Base-by-base conservation (phyloP, 2,329 filamentous ascomycete genomes). In the Nothopassalora personata region DNA sequence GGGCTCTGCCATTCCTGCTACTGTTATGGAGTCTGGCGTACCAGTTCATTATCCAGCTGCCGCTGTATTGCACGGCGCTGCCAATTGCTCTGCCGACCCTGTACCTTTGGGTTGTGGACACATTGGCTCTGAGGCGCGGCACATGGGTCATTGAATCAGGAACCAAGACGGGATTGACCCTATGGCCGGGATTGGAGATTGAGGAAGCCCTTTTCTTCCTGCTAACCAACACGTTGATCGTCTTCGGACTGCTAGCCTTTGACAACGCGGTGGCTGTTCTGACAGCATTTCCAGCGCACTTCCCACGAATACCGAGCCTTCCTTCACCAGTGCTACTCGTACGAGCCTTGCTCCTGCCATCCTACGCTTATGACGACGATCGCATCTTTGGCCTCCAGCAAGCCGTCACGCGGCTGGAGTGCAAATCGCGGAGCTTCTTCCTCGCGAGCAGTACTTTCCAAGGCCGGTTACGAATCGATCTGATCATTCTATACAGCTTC, bases 171-270 rank as follows among this genome's bases (percentile, higher is more conserved):
- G 84, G 81, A 0, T 68, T 83, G 43, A 79, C 84, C 51, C 64
- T 90, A 0, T 90, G 85, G 81, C 80, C 82, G 1, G 81, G 81
- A 6, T 72, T 91, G 31, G 88, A 91, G 53, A 78, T 90, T 19
- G 88, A 91, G 66, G 88, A 91, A 70, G 87, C 87, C 0, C 65
- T 87, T 7, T 91, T 91, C 76, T 91, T 91, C 72, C 75, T 90
- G 4, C 73, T 82, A 4, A 90, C 87, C 1, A 91, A 91, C 69
- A 76, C 76, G 0, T 73, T 91, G 19, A 85, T 91, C 57, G 85
- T 90, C 0, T 86, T 87, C 68, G 88, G 88, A 1, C 75, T 88
- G 27, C 76, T 85, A 1, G 85, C 87, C 0, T 86, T 89, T 63
- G 88, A 91, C 71, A 84, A 89, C 67, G 85, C 84, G 4, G 68